Percentiles rank a stretch among this genome's conserved stretches.
phyloP scores from a whole-genome alignment of 306 rosid genomes.

The Inga laurina region DNA sequence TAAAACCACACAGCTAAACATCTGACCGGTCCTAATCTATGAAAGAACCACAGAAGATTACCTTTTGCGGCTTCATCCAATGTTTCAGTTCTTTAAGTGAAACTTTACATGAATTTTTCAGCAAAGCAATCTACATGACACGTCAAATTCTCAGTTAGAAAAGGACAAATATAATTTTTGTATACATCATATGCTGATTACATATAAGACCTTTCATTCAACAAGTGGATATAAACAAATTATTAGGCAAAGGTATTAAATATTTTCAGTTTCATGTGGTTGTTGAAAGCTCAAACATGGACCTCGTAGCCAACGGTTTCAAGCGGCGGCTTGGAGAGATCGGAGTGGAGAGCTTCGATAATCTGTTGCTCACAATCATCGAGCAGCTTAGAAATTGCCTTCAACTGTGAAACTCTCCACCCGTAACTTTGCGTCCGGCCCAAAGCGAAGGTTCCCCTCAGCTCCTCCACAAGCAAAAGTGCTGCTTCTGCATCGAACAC shows the following conservation, averaged over 20 bases:
- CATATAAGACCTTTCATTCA: conserved; percentile 4
- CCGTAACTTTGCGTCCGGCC: conserved; percentile 38
- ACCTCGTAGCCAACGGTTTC: conserved; percentile 76
- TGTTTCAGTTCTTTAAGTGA: conserved; percentile 61
- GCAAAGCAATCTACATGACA: conserved; percentile 65
- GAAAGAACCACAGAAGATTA: conserved; percentile 33
- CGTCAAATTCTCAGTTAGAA: neutral
- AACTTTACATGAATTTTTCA: conserved; percentile 60
- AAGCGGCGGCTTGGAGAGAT: conserved; percentile 59
- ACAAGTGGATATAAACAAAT: conserved; percentile 5
- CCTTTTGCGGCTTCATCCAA: conserved; percentile 93
- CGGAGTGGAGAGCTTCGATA: conserved; percentile 39
- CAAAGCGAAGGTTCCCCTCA: conserved; percentile 23
- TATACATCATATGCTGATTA: no score
- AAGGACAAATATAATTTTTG: no score
- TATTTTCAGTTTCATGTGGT: conserved; percentile 12
- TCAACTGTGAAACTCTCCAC: conserved; percentile 46
- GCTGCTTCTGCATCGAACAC: conserved; percentile 27
- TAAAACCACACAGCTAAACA: neutral
- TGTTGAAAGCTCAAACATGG: neutral
- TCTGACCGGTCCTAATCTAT: neutral
- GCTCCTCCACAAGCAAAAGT: conserved; percentile 29
- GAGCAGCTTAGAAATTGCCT: conserved; percentile 8
- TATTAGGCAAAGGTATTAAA: neutral
- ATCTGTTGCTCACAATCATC: conserved; percentile 22